phyloP scores from a whole-genome alignment of 257 asterid species.

The Voacanga thouarsii region DNA sequence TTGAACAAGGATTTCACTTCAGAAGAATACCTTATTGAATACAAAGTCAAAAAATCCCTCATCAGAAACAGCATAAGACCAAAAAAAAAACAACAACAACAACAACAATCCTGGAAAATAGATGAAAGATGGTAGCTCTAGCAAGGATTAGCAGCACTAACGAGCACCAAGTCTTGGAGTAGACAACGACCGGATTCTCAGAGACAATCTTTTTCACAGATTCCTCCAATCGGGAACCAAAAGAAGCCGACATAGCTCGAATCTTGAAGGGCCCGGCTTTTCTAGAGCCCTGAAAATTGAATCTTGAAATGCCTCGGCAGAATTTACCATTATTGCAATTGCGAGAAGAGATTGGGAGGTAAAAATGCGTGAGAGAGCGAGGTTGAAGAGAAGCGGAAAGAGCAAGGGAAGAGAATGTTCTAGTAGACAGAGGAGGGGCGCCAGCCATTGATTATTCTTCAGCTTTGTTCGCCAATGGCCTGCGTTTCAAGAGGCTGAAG shows the following conservation, averaged over 20 bases:
- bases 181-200: conserved; percentile 79
- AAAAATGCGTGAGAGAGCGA: not conserved
- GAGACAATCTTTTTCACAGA: conserved; percentile 50
- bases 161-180: conserved; percentile 97
- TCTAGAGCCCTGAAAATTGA: conserved; percentile 5
- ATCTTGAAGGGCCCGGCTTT: conserved; percentile 27
- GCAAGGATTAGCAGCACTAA: conserved; percentile 31
- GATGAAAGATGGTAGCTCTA: not conserved
- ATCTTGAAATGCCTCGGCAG: conserved; percentile 21
- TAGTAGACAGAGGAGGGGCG: conserved; percentile 1
- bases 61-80: not conserved
- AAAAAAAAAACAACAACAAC: not conserved
- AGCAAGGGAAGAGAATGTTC: conserved; percentile 17
- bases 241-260: conserved; percentile 67
- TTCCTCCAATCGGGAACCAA: conserved; percentile 60
- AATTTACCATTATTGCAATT: conserved; percentile 15
- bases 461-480: not conserved
- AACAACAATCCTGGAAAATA: not conserved
- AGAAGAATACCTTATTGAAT: conserved; percentile 51
- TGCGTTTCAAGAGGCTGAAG: not conserved
- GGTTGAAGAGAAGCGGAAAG: conserved; percentile 21
- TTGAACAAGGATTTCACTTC: conserved; percentile 84
- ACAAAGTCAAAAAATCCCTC: conserved; percentile 11
- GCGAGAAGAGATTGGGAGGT: conserved; percentile 11
- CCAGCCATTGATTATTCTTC: conserved; percentile 15